A percentile compares a stretch with the other conserved stretches of the same genome.
phyloP scores from a whole-genome alignment of 805 yeast species.

The Cyberlindnera misumaiensis region DNA sequence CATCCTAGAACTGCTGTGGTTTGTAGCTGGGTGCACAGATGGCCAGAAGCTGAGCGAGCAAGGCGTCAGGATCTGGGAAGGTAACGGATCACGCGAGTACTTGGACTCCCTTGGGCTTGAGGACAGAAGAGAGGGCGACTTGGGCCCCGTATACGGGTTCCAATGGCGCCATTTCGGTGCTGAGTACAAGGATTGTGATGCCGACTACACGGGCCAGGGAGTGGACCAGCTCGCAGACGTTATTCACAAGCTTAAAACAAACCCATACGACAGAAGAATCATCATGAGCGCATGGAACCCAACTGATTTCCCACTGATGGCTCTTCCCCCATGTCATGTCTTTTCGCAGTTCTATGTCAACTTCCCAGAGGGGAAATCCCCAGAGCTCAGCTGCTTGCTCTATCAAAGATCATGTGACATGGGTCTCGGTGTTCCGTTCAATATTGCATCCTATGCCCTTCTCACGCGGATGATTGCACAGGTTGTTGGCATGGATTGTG shows the following conservation, averaged over 20 bases:
- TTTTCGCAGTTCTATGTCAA: constrained; percentile 92
- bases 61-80: constrained; percentile 98
- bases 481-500: constrained; percentile 91
- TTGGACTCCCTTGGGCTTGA: constrained; percentile 77
- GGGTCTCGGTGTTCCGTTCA: constrained; percentile 99
- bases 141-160: constrained; percentile 98
- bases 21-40: constrained; percentile 83
- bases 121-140: constrained; percentile 82
- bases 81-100: constrained; percentile 91
- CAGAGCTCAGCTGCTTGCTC: constrained; percentile 76
- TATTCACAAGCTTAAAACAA: constrained; percentile 70
- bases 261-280: constrained; percentile 92
- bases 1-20: constrained; percentile 88
- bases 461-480: constrained; percentile 93
- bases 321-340: constrained; percentile 97
- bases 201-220: constrained; percentile 84
- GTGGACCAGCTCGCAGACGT: constrained; percentile 82
- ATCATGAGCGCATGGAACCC: constrained; percentile 99
- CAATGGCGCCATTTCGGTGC: constrained; percentile 99
- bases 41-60: constrained; percentile 69
- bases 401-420: constrained; percentile 98
- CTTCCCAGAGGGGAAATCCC: constrained; percentile 58
- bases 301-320: constrained; percentile 89
- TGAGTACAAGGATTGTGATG: constrained; percentile 74
- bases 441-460: constrained; percentile 93